Base-by-base conservation (phyloP, 1,139 yeast genomes). In the Magnusiomyces paraingens region DNA sequence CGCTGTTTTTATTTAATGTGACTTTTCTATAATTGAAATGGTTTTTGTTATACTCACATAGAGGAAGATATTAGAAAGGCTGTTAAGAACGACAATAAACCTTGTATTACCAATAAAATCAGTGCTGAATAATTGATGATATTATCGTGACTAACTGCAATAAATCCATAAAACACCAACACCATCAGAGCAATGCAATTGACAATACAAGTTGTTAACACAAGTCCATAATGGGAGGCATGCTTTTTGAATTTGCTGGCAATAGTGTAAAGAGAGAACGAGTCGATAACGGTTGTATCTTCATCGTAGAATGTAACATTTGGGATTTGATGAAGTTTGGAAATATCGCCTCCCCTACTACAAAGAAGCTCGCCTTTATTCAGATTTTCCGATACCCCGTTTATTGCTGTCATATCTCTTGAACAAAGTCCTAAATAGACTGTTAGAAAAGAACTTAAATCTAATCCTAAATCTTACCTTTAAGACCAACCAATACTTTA, bases 251-350 rank as follows among this genome's bases (percentile, higher is more conserved):
- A 36, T 11, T 12, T 36, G 5, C 12, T 36, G 40, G 40, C 40
- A 36, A 36, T 36, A n/a, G 40, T 36, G 17, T 36, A 36, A 12
- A 36, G 17, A 36, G n/a, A 12, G 12, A 36, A 36, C 5, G 4
- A 14, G 5, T n/a, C 40, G 17, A 11, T 36, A n/a, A n/a, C 17
- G 5, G 17, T n/a, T 14, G 40, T 6, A 26, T 26, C 51, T 2
- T 39, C 48, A 10, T 26, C 39, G 21, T 48, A 44, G 4, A 43
- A 21, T 12, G 49, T 45, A 26, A 53, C 22, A 14, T 50, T 50
- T 26, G 52, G 20, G 22, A 52, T 44, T 1, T 44, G 42, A 35
- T 43, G 49, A 15, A 55, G 40, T n/a, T 52, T 15, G 1, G 55
- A 36, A 5, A 21, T 15, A 26, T 53, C 17, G 5, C 40, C 40